A percentile compares a stretch with the other conserved stretches of the same genome.
Conservation (phyloP, 2,329 filamentous ascomycete species). For the Plectosphaerella plurivora region DNA sequence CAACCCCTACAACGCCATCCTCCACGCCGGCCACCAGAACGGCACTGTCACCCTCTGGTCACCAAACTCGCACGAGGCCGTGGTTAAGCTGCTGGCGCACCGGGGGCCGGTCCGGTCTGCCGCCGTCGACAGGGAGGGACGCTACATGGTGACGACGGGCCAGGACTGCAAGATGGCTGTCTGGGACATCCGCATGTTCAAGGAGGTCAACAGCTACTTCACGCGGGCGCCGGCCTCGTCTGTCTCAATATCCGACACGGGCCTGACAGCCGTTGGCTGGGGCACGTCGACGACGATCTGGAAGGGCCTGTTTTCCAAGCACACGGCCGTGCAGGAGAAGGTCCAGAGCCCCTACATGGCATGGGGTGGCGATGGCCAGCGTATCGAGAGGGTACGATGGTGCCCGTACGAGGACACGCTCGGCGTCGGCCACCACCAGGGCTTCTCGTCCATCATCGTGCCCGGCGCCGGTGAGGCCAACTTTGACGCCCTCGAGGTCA, state of each 20-base stretch:
- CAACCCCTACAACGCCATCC: constrained; percentile 87
- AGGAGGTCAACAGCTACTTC: constrained; percentile 85
- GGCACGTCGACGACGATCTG: constrained; percentile 86
- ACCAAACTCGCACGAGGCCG: constrained; percentile 77
- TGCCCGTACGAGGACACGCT: constrained; percentile 94
- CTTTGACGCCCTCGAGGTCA: constrained; percentile 88
- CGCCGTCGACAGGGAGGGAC: constrained; percentile 81
- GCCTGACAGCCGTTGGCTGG: constrained; percentile 85
- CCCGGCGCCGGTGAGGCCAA: constrained; percentile 96
- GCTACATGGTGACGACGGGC: constrained; percentile 92
- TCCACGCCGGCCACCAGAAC: constrained; percentile 92
- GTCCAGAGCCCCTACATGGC: constrained; percentile 86
- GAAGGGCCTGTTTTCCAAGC: constrained; percentile 82
- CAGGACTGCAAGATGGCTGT: constrained; percentile 90
- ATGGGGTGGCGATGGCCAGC: constrained; percentile 82
- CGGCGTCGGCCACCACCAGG: constrained; percentile 76
- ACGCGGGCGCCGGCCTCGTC: constrained; percentile 78
- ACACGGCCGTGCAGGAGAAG: constrained; percentile 66
- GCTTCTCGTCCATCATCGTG: constrained; percentile 85
- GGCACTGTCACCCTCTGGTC: constrained; percentile 95
- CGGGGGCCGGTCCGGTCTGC: constrained; percentile 81
- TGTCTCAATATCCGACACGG: constrained; percentile 82
- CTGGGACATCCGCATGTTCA: constrained; percentile 94
- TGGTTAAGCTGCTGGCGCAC: constrained; percentile 90
- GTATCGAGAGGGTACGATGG: constrained; percentile 79